A percentile compares a stretch with the other conserved stretches of the same genome.
These are phyloP conservation scores for Coemansia sp. DNA, from an alignment of 192 early-diverging fungal species.

Conservation along the genomic window DNA sequence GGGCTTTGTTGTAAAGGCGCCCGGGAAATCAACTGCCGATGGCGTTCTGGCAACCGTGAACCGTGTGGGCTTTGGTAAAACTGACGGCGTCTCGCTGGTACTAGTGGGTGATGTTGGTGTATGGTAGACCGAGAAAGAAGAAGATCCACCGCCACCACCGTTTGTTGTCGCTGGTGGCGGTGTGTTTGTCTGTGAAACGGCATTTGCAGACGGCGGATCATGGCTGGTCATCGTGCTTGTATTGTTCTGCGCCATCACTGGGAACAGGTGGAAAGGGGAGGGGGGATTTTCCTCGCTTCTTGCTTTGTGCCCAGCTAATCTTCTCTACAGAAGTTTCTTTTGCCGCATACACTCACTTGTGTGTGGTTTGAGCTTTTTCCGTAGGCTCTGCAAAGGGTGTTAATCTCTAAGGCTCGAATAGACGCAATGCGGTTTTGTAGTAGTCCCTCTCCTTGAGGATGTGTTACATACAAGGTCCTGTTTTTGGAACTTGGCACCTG, in stretches of 20 bases:
- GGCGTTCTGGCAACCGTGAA: constrained; percentile 25
- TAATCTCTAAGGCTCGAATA: no score
- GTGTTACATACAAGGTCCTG: no score
- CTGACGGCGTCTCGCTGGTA: background rate
- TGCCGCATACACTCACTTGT: no score
- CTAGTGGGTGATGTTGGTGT: background rate
- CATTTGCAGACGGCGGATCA: background rate
- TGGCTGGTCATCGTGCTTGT: background rate
- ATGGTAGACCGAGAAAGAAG: constrained; percentile 8
- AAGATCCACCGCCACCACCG: background rate
- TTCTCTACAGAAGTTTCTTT: no score
- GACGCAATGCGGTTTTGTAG: no score
- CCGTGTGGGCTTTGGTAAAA: background rate
- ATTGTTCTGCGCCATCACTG: background rate
- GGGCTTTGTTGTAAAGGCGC: constrained; percentile 43
- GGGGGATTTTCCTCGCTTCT: background rate
- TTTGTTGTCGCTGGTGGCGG: background rate
- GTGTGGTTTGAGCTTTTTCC: no score
- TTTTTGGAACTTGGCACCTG: no score
- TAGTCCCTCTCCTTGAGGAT: no score
- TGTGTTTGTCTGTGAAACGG: background rate
- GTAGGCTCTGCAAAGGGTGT: no score
- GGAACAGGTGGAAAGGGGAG: background rate
- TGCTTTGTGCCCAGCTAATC: background rate
- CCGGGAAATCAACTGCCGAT: constrained; percentile 42